Evolutionary conservation across 148 eudicot species (phyloP).

Genomic region (Gaultheria prostrata): DNA sequence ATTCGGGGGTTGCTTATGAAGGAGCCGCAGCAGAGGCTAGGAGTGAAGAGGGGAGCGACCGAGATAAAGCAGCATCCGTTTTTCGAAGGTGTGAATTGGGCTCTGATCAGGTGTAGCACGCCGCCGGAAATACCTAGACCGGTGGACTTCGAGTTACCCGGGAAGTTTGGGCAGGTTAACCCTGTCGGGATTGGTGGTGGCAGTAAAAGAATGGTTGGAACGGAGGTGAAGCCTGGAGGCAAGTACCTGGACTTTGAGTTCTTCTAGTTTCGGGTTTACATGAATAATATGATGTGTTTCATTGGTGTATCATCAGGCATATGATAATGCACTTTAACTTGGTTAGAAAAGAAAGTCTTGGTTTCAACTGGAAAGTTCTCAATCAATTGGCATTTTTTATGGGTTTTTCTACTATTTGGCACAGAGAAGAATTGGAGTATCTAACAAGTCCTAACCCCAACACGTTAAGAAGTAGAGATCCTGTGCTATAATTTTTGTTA

Average conservation of each 20-base stretch:
- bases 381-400: neutral
- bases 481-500: neutral
- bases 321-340: slow-evolving; percentile 13
- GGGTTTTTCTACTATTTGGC: neutral
- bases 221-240: slow-evolving; percentile 47
- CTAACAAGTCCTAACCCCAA: slow-evolving; percentile 4
- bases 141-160: slow-evolving; percentile 19
- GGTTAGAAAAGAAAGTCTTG: slow-evolving; percentile 13
- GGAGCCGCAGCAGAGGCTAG: slow-evolving; percentile 47
- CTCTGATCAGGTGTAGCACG: slow-evolving; percentile 43
- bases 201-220: slow-evolving; percentile 40
- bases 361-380: neutral
- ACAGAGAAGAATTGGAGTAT: neutral
- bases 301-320: slow-evolving; percentile 8
- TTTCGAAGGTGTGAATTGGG: slow-evolving; percentile 51
- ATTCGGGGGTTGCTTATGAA: slow-evolving; percentile 40
- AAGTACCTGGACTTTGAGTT: slow-evolving; percentile 66
- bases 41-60: slow-evolving; percentile 40
- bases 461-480: neutral
- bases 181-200: slow-evolving; percentile 33
- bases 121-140: slow-evolving; percentile 49
- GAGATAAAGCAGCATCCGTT: slow-evolving; percentile 51
- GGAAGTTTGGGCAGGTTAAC: slow-evolving; percentile 16
- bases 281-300: slow-evolving; percentile 10
- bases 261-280: slow-evolving; percentile 35